Evolutionary conservation across 2,329 filamentous ascomycete species (phyloP).

Genomic region (Pezicula rhizophila): DNA sequence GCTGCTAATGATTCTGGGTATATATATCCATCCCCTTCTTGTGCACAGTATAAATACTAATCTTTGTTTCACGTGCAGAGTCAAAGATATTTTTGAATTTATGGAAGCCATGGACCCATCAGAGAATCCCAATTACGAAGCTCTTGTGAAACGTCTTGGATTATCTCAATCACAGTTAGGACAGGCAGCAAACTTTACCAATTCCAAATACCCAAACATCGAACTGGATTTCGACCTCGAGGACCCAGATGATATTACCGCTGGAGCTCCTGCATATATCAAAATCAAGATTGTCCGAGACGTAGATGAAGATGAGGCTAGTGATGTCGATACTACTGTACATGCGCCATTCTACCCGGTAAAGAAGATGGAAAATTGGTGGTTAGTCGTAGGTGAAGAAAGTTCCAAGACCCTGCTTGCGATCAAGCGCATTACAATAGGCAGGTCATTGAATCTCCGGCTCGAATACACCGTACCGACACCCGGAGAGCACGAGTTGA

Average conservation of each 20-base stretch:
- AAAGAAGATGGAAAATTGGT: conserved; percentile 97
- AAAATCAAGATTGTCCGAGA: conserved; percentile 82
- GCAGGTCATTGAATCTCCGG: conserved; percentile 67
- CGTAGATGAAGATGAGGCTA: conserved; percentile 60
- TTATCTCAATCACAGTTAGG: conserved; percentile 76
- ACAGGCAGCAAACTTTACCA: conserved; percentile 91
- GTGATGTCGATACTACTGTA: conserved; percentile 73
- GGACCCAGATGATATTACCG: conserved; percentile 71
- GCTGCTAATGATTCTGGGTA: conserved; percentile 74
- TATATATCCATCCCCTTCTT: conserved; percentile 27
- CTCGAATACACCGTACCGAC: conserved; percentile 85
- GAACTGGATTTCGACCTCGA: conserved; percentile 84
- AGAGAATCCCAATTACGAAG: conserved; percentile 76
- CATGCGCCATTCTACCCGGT: conserved; percentile 92
- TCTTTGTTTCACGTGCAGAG: conserved; percentile 37
- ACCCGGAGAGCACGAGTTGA: conserved; percentile 79
- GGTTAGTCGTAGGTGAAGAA: conserved; percentile 93
- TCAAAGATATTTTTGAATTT: conserved; percentile 95
- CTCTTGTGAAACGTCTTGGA: conserved; percentile 70
- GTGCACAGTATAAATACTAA: conserved; percentile 25
- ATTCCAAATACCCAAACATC: conserved; percentile 91
- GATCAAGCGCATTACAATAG: conserved; percentile 91
- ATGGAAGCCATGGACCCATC: conserved; percentile 98
- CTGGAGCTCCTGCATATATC: conserved; percentile 76
- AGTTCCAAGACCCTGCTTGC: conserved; percentile 79